phyloP scores from a whole-genome alignment of 768 basidiomycete species.

The Termitomyces sp. region DNA sequence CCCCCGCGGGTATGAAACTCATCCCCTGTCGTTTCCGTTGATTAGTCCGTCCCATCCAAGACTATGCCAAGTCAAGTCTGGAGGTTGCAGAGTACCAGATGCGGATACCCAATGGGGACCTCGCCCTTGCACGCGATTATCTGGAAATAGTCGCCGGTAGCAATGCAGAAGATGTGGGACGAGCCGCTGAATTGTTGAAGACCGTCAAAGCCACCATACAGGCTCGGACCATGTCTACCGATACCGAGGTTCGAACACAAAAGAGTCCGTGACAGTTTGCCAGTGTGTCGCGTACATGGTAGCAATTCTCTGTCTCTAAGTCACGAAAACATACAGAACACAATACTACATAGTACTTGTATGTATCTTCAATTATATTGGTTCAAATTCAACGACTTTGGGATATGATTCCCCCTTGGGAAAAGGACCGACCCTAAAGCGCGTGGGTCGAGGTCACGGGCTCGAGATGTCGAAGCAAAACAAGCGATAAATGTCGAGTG shows the following conservation, averaged over 20 bases:
- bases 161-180: constrained; percentile 78
- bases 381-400: no score
- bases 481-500: constrained; percentile 39
- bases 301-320: neutral
- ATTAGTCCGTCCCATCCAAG: constrained; percentile 64
- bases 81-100: constrained; percentile 82
- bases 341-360: neutral
- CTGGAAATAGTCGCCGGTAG: constrained; percentile 71
- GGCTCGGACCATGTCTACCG: constrained; percentile 16
- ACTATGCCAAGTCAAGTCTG: constrained; percentile 81
- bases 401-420: neutral
- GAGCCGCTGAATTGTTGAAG: constrained; percentile 71
- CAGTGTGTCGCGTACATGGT: neutral
- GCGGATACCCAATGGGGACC: constrained; percentile 54
- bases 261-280: neutral
- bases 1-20: constrained; percentile 18
- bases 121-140: constrained; percentile 69
- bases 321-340: neutral
- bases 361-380: neutral
- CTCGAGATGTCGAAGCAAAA: constrained; percentile 35
- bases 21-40: constrained; percentile 19
- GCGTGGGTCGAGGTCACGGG: constrained; percentile 30
- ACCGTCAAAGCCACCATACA: constrained; percentile 38
- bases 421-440: constrained; percentile 34
- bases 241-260: constrained; percentile 11